Evolutionary conservation across 2,329 filamentous ascomycete species (phyloP).

Genomic region (Diaporthe capsici): DNA sequence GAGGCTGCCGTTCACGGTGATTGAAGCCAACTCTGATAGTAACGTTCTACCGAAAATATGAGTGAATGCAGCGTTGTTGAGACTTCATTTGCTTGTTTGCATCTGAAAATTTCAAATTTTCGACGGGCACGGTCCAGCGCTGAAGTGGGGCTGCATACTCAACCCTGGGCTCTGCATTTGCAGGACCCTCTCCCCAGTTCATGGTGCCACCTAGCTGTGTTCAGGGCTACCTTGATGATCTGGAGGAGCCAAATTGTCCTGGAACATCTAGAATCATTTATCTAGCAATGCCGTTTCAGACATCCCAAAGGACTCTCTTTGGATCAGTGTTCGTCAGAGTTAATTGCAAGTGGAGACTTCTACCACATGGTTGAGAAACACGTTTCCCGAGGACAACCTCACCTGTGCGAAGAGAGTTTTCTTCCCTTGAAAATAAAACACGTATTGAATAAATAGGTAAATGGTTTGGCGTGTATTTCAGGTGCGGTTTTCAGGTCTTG

Average conservation of each 20-base stretch:
- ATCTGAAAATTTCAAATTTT: slow-evolving; percentile 38
- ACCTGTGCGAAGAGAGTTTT: background rate
- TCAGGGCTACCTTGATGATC: background rate
- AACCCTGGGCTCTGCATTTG: background rate
- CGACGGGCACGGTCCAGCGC: slow-evolving; percentile 38
- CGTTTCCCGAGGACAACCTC: background rate
- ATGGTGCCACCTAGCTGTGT: background rate
- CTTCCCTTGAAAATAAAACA: background rate
- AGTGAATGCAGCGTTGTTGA: slow-evolving; percentile 11
- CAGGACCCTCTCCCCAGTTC: background rate
- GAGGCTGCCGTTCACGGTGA: background rate
- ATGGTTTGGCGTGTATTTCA: background rate
- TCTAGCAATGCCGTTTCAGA: no score
- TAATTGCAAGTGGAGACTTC: background rate
- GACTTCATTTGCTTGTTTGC: slow-evolving; percentile 6
- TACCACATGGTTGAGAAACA: background rate
- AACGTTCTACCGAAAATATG: background rate
- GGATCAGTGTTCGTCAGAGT: background rate
- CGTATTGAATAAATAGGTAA: no score
- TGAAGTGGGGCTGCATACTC: slow-evolving; percentile 23
- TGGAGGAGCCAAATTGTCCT: no score
- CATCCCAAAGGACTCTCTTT: no score
- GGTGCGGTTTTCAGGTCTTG: background rate
- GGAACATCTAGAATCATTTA: no score
- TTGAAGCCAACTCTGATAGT: background rate